phyloP scores from a whole-genome alignment of 345 rosid genomes.

The Orychophragmus violaceus region DNA sequence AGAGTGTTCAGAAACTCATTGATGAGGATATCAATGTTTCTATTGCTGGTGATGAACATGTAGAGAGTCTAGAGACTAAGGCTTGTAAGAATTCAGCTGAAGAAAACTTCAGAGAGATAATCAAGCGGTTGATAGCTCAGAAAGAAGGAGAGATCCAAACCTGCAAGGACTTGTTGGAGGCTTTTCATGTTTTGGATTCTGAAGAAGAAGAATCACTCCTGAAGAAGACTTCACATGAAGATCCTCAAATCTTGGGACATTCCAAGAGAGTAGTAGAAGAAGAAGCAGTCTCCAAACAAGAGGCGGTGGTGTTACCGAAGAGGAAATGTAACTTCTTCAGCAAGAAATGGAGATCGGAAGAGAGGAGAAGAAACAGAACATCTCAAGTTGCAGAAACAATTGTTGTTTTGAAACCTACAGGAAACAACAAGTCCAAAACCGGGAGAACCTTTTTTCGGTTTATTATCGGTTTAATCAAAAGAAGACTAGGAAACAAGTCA shows the following conservation, averaged over 20 bases:
- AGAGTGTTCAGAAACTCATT: constrained; percentile 65
- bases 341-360: constrained; percentile 40
- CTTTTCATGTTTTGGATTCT: constrained; percentile 60
- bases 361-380: constrained; percentile 40
- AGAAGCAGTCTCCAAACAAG: constrained; percentile 13
- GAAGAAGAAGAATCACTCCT: constrained; percentile 68
- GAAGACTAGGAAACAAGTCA: constrained; percentile 52
- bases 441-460: constrained; percentile 34
- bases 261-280: constrained; percentile 6
- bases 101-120: constrained; percentile 59
- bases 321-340: constrained; percentile 39
- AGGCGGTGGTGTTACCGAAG: background rate
- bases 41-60: constrained; percentile 5
- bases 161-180: constrained; percentile 63
- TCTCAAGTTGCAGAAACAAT: constrained; percentile 58
- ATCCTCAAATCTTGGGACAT: constrained; percentile 27
- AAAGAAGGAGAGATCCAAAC: constrained; percentile 44
- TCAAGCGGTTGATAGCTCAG: constrained; percentile 57
- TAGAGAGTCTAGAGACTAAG: constrained; percentile 30
- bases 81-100: constrained; percentile 39
- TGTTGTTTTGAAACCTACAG: constrained; percentile 62
- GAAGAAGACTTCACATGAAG: constrained; percentile 49
- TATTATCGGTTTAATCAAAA: constrained; percentile 30
- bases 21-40: constrained; percentile 55
- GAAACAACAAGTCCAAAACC: constrained; percentile 54